Percentiles rank a stretch among this genome's conserved stretches.
Evolutionary conservation across 257 asterid species (phyloP).

Genomic region (Fraxinus quadrangulata): DNA sequence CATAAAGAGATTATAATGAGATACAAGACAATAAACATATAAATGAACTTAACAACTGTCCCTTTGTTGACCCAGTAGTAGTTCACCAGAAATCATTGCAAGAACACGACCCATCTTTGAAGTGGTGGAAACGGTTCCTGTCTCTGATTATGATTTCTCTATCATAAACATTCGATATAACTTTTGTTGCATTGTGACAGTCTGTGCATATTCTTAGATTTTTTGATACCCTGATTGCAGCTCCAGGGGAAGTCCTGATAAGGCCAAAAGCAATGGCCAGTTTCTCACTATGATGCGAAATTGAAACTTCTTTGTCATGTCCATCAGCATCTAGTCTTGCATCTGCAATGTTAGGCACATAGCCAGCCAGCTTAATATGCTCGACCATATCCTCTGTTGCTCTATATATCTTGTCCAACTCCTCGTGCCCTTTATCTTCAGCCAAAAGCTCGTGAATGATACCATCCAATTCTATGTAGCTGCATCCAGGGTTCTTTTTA

Average conservation of each 20-base stretch:
- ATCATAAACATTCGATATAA: conserved; percentile 33
- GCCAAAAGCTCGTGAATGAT: conserved; percentile 47
- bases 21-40: background rate
- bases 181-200: conserved; percentile 46
- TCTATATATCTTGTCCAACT: conserved; percentile 30
- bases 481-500: conserved; percentile 46
- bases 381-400: conserved; percentile 33
- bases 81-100: conserved; percentile 59
- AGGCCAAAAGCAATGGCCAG: conserved; percentile 54
- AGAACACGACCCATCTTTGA: conserved; percentile 48
- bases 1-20: background rate
- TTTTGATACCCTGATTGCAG: conserved; percentile 40
- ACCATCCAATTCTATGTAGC: conserved; percentile 50
- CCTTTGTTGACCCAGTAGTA: background rate
- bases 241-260: conserved; percentile 34
- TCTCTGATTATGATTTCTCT: conserved; percentile 54
- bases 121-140: conserved; percentile 53
- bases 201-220: conserved; percentile 56
- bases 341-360: conserved; percentile 34
- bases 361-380: conserved; percentile 48
- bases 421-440: conserved; percentile 42
- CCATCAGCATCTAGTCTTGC: conserved; percentile 50
- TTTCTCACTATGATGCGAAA: conserved; percentile 61
- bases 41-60: background rate
- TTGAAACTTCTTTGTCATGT: conserved; percentile 40